These are phyloP conservation scores for Dipteronia dyeriana DNA, from an alignment of 345 rosid species.

Conservation along the genomic window DNA sequence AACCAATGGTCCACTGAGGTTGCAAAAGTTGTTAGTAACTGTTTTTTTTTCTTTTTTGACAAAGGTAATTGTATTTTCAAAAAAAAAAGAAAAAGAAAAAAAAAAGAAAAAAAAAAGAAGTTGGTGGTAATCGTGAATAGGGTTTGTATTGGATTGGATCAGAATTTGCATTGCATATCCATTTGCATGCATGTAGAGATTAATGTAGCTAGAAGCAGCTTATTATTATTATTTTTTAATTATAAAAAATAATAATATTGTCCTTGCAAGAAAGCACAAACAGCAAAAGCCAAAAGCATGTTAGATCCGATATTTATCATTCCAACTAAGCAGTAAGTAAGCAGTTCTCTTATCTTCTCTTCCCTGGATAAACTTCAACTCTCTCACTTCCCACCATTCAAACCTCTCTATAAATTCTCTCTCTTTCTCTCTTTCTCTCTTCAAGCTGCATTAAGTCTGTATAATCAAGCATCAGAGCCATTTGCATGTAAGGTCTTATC, in stretches of 20 bases:
- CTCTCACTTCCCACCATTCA: neutral
- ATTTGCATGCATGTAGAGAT: too few species aligned
- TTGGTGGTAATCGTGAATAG: neutral
- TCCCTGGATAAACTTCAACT: neutral
- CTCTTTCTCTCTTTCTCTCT: neutral
- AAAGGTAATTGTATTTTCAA: too few species aligned
- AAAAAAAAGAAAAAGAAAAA: too few species aligned
- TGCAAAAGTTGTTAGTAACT: neutral
- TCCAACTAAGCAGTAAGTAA: slow-evolving; percentile 9
- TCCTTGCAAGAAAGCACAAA: neutral
- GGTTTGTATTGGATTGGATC: too few species aligned
- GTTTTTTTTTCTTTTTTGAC: too few species aligned
- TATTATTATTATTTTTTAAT: too few species aligned
- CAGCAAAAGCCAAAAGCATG: neutral
- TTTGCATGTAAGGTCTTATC: neutral
- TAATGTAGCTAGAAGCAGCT: neutral
- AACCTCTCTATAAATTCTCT: neutral
- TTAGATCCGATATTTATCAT: neutral
- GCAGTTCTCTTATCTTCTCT: neutral
- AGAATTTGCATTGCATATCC: neutral
- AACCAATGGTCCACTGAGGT: neutral
- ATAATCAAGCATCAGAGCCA: too few species aligned
- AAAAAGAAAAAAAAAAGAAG: too few species aligned
- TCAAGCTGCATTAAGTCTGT: too few species aligned
- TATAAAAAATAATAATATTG: too few species aligned